Base-by-base conservation (phyloP, 352 stramenopile genomes). In the Phytophthora pseudosyringae region DNA sequence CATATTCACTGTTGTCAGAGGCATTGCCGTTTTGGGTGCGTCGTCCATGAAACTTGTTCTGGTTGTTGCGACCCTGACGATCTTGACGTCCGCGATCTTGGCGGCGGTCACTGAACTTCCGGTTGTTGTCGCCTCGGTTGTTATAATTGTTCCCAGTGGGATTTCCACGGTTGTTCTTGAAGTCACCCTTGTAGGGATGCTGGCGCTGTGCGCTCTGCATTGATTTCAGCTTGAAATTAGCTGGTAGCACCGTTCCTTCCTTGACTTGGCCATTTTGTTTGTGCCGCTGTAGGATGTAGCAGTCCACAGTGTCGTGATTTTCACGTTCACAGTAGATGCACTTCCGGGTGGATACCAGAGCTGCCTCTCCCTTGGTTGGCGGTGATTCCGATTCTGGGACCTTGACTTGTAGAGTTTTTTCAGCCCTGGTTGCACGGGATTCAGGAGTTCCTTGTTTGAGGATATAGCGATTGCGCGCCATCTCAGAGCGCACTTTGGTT, bases 281-380 rank as follows among this genome's bases (percentile, higher is more conserved):
- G 36, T 67, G 49, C 0, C 55, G 40, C 13, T 71, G 26, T 5
- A 67, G 40, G 15, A 53, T 67, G 26, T 55, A 58, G 13, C 54
- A 66, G 31, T 71, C 63, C 12, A 51, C 28, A 1, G 47, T 65
- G 31, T 48, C 45, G n/a, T 65, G 62, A 18, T 64, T 70, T 29
- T 53, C 46, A 11, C 61, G 45, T 5, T 53, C 12, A 15, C 31
- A 53, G 39, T 69, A 62, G 3, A 46, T 50, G 33, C 47, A 54
- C 16, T 46, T 48, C 32, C 35, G 13, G 1, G n/a, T n/a, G 6
- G 44, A 49, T 0, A 50, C 35, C 8, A 62, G 28, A 13, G 51
- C 51, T 9, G 29, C 44, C 8, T 31, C 25, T 3, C 13, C 16
- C 6, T 36, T 29, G 11, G 15, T 7, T 18, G 41, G 18, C 1